These are phyloP conservation scores for Boechera stricta DNA, from an alignment of 345 rosid genomes.

Conservation along the genomic window DNA sequence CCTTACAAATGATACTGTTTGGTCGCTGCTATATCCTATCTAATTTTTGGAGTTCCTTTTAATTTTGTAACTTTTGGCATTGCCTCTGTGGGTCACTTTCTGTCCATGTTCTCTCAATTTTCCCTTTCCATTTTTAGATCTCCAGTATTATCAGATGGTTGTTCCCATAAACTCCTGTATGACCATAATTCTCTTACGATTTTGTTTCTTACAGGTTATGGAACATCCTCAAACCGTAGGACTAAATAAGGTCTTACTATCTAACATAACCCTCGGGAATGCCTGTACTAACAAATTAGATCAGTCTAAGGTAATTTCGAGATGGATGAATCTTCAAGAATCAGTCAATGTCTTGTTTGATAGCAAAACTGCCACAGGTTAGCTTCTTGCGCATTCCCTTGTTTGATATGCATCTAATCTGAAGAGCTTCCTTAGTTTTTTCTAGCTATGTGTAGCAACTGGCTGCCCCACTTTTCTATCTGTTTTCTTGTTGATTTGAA, in stretches of 20 bases:
- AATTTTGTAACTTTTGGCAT: slow-evolving; percentile 7
- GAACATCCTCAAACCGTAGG: slow-evolving; percentile 90
- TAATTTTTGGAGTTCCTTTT: slow-evolving; percentile 17
- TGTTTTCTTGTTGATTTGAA: slow-evolving; percentile 6
- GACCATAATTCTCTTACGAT: slow-evolving; percentile 2
- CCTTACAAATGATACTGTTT: background rate
- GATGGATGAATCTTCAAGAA: slow-evolving; percentile 93
- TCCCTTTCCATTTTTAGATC: slow-evolving; percentile 3
- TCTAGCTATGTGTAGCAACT: slow-evolving; percentile 29
- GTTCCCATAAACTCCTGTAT: slow-evolving; percentile 10
- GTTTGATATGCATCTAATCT: slow-evolving; percentile 18
- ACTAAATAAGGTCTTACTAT: slow-evolving; percentile 69
- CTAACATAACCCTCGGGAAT: slow-evolving; percentile 71
- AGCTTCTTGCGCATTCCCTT: slow-evolving; percentile 33
- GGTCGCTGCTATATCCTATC: background rate
- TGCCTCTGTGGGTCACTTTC: slow-evolving; percentile 26
- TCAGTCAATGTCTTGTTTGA: slow-evolving; percentile 77
- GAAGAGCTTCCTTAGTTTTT: slow-evolving; percentile 12
- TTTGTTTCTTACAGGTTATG: slow-evolving; percentile 65
- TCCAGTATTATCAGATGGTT: background rate
- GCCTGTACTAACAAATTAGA: slow-evolving; percentile 54
- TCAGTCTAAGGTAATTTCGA: slow-evolving; percentile 47
- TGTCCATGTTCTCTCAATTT: background rate
- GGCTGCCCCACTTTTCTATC: slow-evolving; percentile 13
- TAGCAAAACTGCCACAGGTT: slow-evolving; percentile 80